Percentiles rank a stretch among this genome's conserved stretches.
phyloP scores from a whole-genome alignment of 352 stramenopile species.

The Globisporangium ultimum region DNA sequence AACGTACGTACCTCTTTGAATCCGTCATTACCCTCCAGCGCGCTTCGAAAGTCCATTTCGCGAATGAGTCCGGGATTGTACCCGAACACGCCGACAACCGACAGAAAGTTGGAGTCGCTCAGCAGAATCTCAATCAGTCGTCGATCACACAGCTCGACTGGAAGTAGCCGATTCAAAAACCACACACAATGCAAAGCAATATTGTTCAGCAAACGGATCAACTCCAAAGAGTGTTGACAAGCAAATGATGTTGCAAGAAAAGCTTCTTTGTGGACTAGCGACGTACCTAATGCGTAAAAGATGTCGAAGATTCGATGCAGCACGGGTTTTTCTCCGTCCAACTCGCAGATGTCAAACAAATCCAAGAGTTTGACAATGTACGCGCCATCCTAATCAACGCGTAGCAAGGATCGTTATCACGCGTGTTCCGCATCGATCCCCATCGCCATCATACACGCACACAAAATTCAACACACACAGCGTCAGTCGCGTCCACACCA shows the following conservation, averaged over 20 bases:
- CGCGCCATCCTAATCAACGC: conserved; percentile 40
- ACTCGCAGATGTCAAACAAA: conserved; percentile 67
- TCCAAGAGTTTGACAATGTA: conserved; percentile 76
- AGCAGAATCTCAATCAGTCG: conserved; percentile 66
- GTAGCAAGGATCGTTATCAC: neutral
- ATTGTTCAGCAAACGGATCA: neutral
- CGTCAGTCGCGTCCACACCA: neutral
- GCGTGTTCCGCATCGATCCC: neutral
- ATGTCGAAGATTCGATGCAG: conserved; percentile 73
- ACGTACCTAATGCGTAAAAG: conserved; percentile 65
- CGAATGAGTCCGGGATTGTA: conserved; percentile 74
- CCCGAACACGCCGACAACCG: conserved; percentile 76
- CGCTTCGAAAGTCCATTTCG: conserved; percentile 71
- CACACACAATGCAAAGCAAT: neutral
- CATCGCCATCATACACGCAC: neutral
- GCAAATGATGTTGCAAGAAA: neutral
- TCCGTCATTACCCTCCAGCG: conserved; percentile 49
- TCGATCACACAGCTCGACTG: conserved; percentile 77
- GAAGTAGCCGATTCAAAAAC: neutral
- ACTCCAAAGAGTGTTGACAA: neutral
- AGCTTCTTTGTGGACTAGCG: neutral
- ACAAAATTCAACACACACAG: neutral
- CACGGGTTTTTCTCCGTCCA: conserved; percentile 55
- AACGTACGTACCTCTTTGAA: conserved; percentile 54
- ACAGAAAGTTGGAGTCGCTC: conserved; percentile 75